Base-by-base conservation (phyloP, 2,329 filamentous ascomycete genomes). In the Aureobasidium sp. region DNA sequence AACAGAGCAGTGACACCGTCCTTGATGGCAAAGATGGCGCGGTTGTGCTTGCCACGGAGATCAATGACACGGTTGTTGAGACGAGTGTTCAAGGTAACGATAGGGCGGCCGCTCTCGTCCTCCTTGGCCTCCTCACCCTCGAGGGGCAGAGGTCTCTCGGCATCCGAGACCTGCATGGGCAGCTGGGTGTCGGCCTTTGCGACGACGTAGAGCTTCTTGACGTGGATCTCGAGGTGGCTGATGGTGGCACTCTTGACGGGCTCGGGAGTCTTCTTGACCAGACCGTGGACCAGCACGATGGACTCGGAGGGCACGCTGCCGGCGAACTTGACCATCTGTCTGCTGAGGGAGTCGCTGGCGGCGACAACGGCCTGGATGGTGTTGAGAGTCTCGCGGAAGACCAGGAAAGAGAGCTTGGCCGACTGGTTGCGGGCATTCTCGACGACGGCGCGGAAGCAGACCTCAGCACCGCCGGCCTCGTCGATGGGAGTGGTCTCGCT, bases 281-380 rank as follows among this genome's bases (percentile, higher is more conserved):
- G 78, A 67, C 88, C 94, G 70, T 95, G 89, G 64, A 97, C 86
- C 44, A 87, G 79, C 29, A 97, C 86, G 68, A 89, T 91, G 68
- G 88, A 91, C 80, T 97, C 93, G 49, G 87, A 81, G 71, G 85
- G 88, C 67, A 96, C 77, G 47, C 79, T 82, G 52, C 84, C 85
- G 55, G 88, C 86, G 85, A 89, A 97, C 79, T 97, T 97, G 73
- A 97, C 90, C 93, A 97, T 97, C 76, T 90, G 91, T 73, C 87
- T 87, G 85, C 70, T 91, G 84, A 72, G 80, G 76, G 70, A 84
- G 65, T 77, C 77, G 66, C 76, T 84, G 53, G 85, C 87, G 20
- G 83, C 82, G 17, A 91, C 79, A 41, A 97, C 87, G 57, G 88
- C 91, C 79, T 97, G 92, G 42, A 97, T 87, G 29, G 87, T 88